These are phyloP conservation scores for Chlorociboria aeruginascens DNA, from an alignment of 495 filamentous ascomycete genomes.

Conservation along the genomic window DNA sequence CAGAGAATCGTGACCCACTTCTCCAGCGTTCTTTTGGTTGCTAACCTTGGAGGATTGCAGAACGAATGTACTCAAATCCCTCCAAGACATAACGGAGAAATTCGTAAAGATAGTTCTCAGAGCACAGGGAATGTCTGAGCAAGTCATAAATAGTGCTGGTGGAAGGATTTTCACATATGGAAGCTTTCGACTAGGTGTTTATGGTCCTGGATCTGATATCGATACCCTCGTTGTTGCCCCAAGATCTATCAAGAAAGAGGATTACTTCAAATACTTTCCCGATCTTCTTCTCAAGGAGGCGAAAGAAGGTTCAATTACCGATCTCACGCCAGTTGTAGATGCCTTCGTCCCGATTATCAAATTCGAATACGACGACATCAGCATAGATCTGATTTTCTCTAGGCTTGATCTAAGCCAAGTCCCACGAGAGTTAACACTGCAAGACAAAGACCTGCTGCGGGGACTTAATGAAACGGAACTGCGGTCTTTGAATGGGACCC, in stretches of 20 bases:
- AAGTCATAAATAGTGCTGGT: conserved; percentile 65
- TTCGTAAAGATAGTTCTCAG: conserved; percentile 70
- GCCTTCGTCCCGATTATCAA: conserved; percentile 95
- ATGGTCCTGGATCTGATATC: conserved; percentile 93
- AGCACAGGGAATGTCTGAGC: conserved; percentile 55
- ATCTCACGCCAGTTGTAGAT: conserved; percentile 77
- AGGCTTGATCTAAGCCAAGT: conserved; percentile 61
- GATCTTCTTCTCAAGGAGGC: conserved; percentile 61
- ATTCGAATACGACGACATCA: conserved; percentile 77
- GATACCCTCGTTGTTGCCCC: conserved; percentile 89
- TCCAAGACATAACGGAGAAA: conserved; percentile 69
- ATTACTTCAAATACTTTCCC: conserved; percentile 88
- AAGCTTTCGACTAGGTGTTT: conserved; percentile 87
- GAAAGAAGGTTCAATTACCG: conserved; percentile 61
- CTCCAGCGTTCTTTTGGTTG: not conserved
- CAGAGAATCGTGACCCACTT: not conserved
- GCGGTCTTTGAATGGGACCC: conserved; percentile 81
- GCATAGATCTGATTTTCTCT: conserved; percentile 90
- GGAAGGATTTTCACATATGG: conserved; percentile 92
- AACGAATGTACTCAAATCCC: conserved; percentile 44
- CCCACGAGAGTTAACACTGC: conserved; percentile 58
- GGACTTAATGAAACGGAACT: conserved; percentile 79
- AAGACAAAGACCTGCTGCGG: conserved; percentile 71
- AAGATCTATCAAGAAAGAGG: conserved; percentile 70
- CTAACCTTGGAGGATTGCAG: conserved; percentile 4